Percentiles rank a stretch among this genome's conserved stretches.
Evolutionary conservation across 2,329 filamentous ascomycete genomes (phyloP).

Genomic region (Colletotrichum nymphaeae): DNA sequence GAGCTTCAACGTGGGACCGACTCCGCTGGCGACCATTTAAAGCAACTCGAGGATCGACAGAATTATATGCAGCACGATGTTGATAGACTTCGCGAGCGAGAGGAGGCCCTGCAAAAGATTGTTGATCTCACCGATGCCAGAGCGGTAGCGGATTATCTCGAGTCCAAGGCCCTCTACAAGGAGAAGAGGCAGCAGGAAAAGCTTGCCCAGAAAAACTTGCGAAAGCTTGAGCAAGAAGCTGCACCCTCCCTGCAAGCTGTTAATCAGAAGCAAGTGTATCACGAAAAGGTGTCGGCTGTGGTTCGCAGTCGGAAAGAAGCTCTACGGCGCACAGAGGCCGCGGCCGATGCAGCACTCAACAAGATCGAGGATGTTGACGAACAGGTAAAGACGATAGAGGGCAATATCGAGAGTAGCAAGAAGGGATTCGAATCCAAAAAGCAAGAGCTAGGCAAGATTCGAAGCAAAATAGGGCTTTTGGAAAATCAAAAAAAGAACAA

Average conservation of each 20-base stretch:
- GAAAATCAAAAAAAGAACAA: slow-evolving; percentile 71
- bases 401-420: slow-evolving; percentile 61
- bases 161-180: slow-evolving; percentile 59
- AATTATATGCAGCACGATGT: slow-evolving; percentile 82
- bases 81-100: slow-evolving; percentile 81
- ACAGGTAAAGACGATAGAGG: slow-evolving; percentile 45
- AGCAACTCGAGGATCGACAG: slow-evolving; percentile 78
- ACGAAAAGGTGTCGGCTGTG: slow-evolving; percentile 64
- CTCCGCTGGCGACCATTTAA: slow-evolving; percentile 71
- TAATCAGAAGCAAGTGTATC: slow-evolving; percentile 77
- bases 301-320: slow-evolving; percentile 65
- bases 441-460: slow-evolving; percentile 61
- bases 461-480: slow-evolving; percentile 70
- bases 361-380: slow-evolving; percentile 50
- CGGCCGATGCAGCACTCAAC: slow-evolving; percentile 56
- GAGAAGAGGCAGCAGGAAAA: slow-evolving; percentile 67
- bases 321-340: slow-evolving; percentile 65
- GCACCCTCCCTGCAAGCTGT: slow-evolving; percentile 78
- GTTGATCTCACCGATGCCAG: slow-evolving; percentile 73
- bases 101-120: slow-evolving; percentile 73
- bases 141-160: slow-evolving; percentile 73
- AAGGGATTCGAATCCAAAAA: slow-evolving; percentile 62
- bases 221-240: slow-evolving; percentile 66
- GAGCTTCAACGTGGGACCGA: slow-evolving; percentile 68
- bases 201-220: slow-evolving; percentile 66